Conservation (phyloP, 768 basidiomycete species). For the Mrakia gelida region DNA sequence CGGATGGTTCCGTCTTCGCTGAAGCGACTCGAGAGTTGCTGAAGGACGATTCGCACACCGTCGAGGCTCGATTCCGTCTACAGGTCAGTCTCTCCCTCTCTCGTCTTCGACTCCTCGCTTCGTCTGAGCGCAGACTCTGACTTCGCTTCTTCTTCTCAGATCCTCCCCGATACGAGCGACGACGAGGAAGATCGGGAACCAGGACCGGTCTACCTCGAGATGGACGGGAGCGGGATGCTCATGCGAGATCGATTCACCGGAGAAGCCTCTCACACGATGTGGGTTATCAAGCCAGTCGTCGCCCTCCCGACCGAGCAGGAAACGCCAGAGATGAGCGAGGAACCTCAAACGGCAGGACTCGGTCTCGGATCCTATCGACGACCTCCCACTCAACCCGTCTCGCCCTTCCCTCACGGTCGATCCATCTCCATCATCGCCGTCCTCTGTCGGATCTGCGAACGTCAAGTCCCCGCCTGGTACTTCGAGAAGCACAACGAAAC, state of each 20-base stretch:
- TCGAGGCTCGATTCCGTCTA: slow-evolving; percentile 74
- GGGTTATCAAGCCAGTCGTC: slow-evolving; percentile 72
- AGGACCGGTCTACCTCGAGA: slow-evolving; percentile 58
- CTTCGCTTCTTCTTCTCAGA: neutral
- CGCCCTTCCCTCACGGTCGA: slow-evolving; percentile 60
- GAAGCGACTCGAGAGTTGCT: slow-evolving; percentile 73
- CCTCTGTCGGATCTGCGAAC: slow-evolving; percentile 95
- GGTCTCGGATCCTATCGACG: slow-evolving; percentile 22
- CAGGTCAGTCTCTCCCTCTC: slow-evolving; percentile 49
- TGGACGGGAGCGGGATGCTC: slow-evolving; percentile 98
- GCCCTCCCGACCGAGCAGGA: slow-evolving; percentile 26
- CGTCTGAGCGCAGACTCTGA: neutral
- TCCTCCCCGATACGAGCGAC: slow-evolving; percentile 28
- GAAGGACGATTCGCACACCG: slow-evolving; percentile 85
- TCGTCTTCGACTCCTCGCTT: neutral
- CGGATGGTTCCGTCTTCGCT: slow-evolving; percentile 75
- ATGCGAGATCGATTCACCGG: slow-evolving; percentile 89
- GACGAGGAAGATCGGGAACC: slow-evolving; percentile 40
- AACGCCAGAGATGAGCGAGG: slow-evolving; percentile 6
- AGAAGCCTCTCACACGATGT: slow-evolving; percentile 91
- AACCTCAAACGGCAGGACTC: slow-evolving; percentile 8
- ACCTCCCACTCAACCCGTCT: slow-evolving; percentile 34
- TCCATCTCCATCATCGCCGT: slow-evolving; percentile 78
- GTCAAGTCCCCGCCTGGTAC: slow-evolving; percentile 95
- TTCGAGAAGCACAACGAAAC: slow-evolving; percentile 99